Evolutionary conservation across 192 early-diverging fungal species (phyloP).

Genomic region (Cetraspora pellucida): DNA sequence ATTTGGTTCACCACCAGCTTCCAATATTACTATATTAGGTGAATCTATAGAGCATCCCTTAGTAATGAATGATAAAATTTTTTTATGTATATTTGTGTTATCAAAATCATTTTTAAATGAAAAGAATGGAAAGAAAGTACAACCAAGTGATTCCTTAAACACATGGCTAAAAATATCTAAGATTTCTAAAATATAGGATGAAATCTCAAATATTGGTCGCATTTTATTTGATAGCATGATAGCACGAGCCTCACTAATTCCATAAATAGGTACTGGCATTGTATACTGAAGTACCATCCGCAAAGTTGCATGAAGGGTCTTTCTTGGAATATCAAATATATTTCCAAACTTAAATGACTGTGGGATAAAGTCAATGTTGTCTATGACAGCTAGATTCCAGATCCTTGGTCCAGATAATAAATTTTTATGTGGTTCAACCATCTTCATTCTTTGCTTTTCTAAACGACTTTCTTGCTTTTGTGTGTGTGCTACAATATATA

Average conservation of each 20-base stretch:
- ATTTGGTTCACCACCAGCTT: constrained; percentile 7
- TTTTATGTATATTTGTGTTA: background rate
- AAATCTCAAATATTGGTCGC: background rate
- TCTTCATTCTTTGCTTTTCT: background rate
- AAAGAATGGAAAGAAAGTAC: background rate
- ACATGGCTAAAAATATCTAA: background rate
- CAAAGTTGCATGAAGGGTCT: background rate
- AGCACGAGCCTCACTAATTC: background rate
- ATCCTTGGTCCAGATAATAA: background rate
- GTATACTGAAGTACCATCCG: constrained; percentile 1
- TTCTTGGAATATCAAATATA: constrained; percentile 7
- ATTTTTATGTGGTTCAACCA: background rate
- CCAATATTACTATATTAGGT: constrained; percentile 18
- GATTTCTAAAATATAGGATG: background rate
- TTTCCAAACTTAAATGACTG: background rate
- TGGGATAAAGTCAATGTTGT: constrained; percentile 10
- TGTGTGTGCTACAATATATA: background rate
- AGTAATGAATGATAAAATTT: background rate
- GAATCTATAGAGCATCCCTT: background rate
- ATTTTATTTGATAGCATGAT: background rate
- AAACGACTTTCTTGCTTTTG: background rate
- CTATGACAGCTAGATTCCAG: constrained; percentile 22
- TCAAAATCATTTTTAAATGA: background rate
- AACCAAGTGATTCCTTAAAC: background rate
- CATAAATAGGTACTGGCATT: background rate